Evolutionary conservation across 441 rosid species (phyloP).

Genomic region (Eugenia klotzschiana): DNA sequence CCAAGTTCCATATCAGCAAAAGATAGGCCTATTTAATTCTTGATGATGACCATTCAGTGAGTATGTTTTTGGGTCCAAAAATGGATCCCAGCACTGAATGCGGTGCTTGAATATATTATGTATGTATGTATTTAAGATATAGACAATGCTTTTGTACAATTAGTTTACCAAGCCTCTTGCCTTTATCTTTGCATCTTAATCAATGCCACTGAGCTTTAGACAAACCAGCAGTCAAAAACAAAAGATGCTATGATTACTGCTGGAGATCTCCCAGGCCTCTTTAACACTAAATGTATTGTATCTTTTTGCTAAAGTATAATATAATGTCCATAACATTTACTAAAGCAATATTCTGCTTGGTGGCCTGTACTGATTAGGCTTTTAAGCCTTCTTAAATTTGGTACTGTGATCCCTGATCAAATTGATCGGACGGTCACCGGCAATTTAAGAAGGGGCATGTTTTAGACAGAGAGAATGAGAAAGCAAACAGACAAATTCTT

Average conservation of each 20-base stretch:
- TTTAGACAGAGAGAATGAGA: slow-evolving; percentile 1
- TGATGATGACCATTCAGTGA: neutral
- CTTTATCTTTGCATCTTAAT: slow-evolving; percentile 41
- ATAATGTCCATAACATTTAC: neutral
- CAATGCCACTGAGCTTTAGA: slow-evolving; percentile 26
- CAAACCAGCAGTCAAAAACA: slow-evolving; percentile 27
- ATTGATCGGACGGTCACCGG: slow-evolving; percentile 14
- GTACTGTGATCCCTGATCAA: slow-evolving; percentile 3
- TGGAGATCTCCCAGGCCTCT: neutral
- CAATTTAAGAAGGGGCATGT: slow-evolving; percentile 1
- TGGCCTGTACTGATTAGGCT: neutral
- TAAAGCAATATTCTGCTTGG: neutral
- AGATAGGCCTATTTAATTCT: neutral
- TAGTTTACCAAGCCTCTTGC: slow-evolving; percentile 2
- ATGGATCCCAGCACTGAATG: neutral
- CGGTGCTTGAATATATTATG: neutral
- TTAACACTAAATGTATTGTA: neutral
- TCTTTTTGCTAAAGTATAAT: neutral
- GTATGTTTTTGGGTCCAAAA: neutral
- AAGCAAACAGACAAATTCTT: neutral
- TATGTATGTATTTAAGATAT: neutral
- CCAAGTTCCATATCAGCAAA: neutral
- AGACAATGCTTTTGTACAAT: neutral
- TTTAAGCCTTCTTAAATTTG: neutral
- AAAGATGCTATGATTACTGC: neutral